phyloP scores from a whole-genome alignment of 2,329 filamentous ascomycete genomes.

The Periglandula ipomoeae region DNA sequence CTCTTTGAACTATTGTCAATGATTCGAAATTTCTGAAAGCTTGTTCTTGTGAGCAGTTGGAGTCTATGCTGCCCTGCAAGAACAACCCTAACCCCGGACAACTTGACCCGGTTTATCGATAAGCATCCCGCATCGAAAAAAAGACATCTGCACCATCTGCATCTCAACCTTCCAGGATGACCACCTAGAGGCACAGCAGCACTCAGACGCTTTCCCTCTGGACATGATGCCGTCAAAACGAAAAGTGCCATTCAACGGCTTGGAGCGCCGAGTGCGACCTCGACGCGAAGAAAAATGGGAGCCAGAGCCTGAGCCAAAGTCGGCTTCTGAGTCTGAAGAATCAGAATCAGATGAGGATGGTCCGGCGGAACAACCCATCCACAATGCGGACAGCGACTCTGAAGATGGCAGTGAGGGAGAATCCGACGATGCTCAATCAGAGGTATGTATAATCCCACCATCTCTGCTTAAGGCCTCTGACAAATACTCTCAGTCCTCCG shows the following conservation, averaged over 20 bases:
- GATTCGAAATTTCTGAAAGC: no score
- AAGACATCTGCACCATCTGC: not conserved
- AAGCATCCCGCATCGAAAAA: conserved; percentile 1
- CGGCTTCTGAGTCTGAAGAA: conserved; percentile 17
- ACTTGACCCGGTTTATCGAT: conserved; percentile 4
- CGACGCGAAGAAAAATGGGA: conserved; percentile 36
- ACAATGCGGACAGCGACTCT: conserved; percentile 17
- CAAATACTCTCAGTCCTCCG: not conserved
- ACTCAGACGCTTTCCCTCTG: no score
- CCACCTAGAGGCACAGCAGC: not conserved
- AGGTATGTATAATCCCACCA: conserved; percentile 17
- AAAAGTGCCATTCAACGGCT: conserved; percentile 26
- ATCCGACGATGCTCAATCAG: conserved; percentile 17
- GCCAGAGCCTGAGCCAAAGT: conserved; percentile 20
- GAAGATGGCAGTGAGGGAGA: conserved; percentile 24
- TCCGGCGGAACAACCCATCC: conserved; percentile 17
- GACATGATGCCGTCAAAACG: conserved; percentile 32
- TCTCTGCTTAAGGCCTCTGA: not conserved
- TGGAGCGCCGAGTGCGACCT: conserved; percentile 35
- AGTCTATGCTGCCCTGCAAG: no score
- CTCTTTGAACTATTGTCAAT: no score
- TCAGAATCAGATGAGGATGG: conserved; percentile 20
- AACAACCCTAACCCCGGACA: not conserved
- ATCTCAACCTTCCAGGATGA: conserved; percentile 11
- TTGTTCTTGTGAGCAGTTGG: no score